These are phyloP conservation scores for Lactarius vividus DNA, from an alignment of 768 basidiomycete genomes.

Conservation along the genomic window DNA sequence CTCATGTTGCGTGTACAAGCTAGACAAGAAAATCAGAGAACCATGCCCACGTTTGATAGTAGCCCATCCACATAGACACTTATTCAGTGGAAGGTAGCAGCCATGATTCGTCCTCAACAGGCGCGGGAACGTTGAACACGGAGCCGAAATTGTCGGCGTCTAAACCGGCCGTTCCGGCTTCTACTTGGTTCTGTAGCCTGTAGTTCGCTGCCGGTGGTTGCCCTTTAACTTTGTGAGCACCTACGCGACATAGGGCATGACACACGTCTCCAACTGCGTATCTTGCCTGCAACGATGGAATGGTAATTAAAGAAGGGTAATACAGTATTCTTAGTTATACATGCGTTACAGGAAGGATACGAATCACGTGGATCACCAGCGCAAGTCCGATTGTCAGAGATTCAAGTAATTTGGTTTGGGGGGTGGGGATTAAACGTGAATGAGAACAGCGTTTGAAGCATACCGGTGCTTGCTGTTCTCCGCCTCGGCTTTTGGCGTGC, in stretches of 20 bases:
- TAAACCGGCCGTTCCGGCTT: conserved; percentile 28
- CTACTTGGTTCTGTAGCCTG: conserved; percentile 38
- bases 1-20: neutral
- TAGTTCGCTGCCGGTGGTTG: no score
- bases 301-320: no score
- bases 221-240: neutral
- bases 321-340: no score
- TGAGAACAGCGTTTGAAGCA: conserved; percentile 12
- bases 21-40: neutral
- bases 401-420: no score
- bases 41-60: neutral
- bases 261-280: conserved; percentile 1
- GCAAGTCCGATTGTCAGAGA: no score
- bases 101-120: conserved; percentile 37
- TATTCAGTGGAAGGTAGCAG: no score
- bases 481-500: conserved; percentile 10
- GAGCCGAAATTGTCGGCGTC: conserved; percentile 18
- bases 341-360: no score
- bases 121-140: conserved; percentile 46
- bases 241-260: neutral
- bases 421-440: neutral
- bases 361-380: no score
- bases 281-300: no score
- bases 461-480: conserved; percentile 25
- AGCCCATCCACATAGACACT: neutral